Conservation (phyloP, 768 basidiomycete species). For the Mrakia frigida region DNA sequence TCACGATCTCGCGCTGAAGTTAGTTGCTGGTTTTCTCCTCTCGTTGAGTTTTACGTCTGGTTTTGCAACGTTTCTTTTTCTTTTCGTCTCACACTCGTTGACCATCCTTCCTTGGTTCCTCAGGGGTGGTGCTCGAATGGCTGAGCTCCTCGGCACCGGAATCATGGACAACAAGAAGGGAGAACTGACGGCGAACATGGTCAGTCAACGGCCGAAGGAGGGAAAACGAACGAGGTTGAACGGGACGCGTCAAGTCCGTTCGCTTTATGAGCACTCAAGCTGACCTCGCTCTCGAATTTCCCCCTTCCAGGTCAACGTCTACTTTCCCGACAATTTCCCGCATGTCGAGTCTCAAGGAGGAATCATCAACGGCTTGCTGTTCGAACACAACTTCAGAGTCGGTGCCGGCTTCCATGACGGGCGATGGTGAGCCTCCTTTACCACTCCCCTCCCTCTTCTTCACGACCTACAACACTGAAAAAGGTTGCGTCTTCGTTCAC, state of each 20-base stretch:
- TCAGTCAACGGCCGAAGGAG: too few relatives aligned
- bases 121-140: background rate
- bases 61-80: background rate
- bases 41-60: background rate
- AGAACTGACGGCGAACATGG: constrained; percentile 18
- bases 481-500: background rate
- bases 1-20: constrained; percentile 19
- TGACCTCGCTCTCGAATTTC: background rate
- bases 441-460: background rate
- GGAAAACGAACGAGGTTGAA: too few relatives aligned
- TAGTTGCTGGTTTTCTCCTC: background rate
- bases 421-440: background rate
- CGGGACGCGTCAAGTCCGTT: background rate
- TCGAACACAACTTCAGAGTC: background rate
- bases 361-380: background rate
- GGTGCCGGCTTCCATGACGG: background rate
- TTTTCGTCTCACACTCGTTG: too few relatives aligned
- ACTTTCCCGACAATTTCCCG: background rate
- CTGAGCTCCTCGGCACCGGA: background rate
- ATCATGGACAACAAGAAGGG: constrained; percentile 27
- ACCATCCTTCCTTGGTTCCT: too few relatives aligned
- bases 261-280: background rate
- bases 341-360: background rate
- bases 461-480: background rate
- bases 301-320: background rate